Conservation (phyloP, 768 basidiomycete species). For the Cubamyces lactineus region DNA sequence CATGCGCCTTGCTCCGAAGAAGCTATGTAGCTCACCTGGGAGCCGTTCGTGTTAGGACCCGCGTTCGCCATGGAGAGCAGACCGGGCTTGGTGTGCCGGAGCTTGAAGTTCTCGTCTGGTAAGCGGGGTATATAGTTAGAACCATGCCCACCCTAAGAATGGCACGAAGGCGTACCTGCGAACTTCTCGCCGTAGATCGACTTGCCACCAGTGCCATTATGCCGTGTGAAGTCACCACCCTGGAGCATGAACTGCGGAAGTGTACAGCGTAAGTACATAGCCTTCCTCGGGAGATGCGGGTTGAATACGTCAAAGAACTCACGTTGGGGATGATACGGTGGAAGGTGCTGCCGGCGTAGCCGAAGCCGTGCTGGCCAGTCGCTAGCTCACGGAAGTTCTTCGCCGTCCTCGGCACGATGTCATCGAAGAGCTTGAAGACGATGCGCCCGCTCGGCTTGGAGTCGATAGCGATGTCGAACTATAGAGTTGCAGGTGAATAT, state of each 20-base stretch:
- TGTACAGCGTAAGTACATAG: too few species aligned
- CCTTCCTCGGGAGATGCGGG: too few species aligned
- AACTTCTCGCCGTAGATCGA: constrained; percentile 88
- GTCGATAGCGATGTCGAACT: constrained; percentile 41
- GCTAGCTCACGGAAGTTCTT: constrained; percentile 61
- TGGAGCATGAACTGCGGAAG: constrained; percentile 72
- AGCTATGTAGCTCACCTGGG: constrained; percentile 51
- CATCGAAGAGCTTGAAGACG: constrained; percentile 61
- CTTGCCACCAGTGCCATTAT: constrained; percentile 80
- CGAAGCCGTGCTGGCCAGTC: constrained; percentile 51
- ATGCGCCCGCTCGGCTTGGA: constrained; percentile 40
- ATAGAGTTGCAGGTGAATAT: not conserved
- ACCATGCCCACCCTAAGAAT: not conserved
- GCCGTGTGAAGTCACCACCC: constrained; percentile 81
- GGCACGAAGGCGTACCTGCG: constrained; percentile 48
- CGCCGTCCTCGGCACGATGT: constrained; percentile 48
- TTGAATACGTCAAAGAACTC: constrained; percentile 19
- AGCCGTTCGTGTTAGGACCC: constrained; percentile 80
- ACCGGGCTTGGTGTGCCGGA: constrained; percentile 64
- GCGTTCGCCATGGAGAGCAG: constrained; percentile 89
- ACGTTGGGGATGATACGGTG: constrained; percentile 70
- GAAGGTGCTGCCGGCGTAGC: constrained; percentile 52
- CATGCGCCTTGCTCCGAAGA: too few species aligned
- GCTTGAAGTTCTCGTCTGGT: constrained; percentile 71
- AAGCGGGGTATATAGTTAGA: not conserved